A percentile compares a stretch with the other conserved stretches of the same genome.
Evolutionary conservation across 805 yeast species (phyloP).

Genomic region (Kockiozyma suomiensis): DNA sequence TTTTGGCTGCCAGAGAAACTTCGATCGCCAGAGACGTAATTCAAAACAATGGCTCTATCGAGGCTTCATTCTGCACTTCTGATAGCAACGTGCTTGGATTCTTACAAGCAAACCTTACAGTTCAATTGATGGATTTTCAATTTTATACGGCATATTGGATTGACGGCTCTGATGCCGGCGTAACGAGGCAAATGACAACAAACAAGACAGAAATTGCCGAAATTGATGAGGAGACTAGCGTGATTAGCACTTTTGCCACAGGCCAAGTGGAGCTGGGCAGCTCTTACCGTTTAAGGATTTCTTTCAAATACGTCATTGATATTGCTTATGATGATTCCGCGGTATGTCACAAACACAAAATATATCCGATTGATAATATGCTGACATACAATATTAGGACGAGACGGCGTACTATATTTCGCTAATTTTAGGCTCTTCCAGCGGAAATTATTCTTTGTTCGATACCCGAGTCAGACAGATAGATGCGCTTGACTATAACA

Average conservation of each 20-base stretch:
- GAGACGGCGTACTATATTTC: not conserved
- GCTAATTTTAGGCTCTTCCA: not conserved
- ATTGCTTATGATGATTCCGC: not conserved
- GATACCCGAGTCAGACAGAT: not conserved
- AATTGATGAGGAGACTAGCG: not conserved
- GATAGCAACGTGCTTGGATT: not conserved
- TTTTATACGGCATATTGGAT: constrained; percentile 4
- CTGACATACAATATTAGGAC: not conserved
- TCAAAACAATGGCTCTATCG: not conserved
- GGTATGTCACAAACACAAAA: no score
- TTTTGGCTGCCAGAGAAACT: not conserved
- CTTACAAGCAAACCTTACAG: not conserved
- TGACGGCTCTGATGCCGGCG: constrained; percentile 7
- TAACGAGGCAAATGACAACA: not conserved
- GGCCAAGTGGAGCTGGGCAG: not conserved
- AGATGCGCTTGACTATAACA: not conserved
- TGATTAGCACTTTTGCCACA: constrained; percentile 7
- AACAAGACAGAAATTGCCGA: not conserved
- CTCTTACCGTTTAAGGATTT: not conserved
- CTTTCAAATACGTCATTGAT: constrained; percentile 1
- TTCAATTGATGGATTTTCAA: not conserved
- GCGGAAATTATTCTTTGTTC: not conserved
- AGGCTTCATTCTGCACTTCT: constrained; percentile 2
- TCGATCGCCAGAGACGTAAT: not conserved
- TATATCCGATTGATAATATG: no score